Evolutionary conservation across 257 asterid genomes (phyloP), one percentile per base, ranked within the genome.

Genomic region (Scutellaria minor): DNA sequence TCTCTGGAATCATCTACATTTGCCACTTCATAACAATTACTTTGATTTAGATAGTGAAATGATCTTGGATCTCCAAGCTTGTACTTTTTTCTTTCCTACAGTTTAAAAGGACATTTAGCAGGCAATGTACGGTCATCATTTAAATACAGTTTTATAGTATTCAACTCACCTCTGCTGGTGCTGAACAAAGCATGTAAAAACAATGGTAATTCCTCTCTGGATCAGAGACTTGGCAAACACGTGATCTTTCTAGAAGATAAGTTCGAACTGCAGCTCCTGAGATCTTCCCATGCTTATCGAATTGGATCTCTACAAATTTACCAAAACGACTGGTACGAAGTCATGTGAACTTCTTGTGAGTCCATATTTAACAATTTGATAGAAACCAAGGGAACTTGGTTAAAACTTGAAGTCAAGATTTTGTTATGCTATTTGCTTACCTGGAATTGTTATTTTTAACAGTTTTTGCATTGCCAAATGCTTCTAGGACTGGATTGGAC

Each of bases 251-350:
- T 1, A 94, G 91, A 27, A 94, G 91, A 72, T 94, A 94, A 10
- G 98, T 94, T 79, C 97, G 80, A 20, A 94, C 91, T 52, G 98
- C 98, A 20, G 98, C 98, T 76, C 98, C 98, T 24, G 98, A 94
- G 76, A 94, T 94, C 88, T 88, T 94, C 72, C 93, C 96, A 59
- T 84, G 88, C 76, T 77, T 91, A 81, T 94, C 98, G 55, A 94
- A 94, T 78, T 91, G 98, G 52, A 94, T 89, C 72, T 94, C 98
- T 78, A 94, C 98, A 77, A 94, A 94, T 84, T 94, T 94, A 69
- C 98, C 98, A 77, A 94, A 94, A 68, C 97, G 97, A 86, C 98
- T 93, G 97, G 90, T 75, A 68, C 79, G 18, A 64, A 83, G 83
- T 78, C 89, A 78, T 58, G 75, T 71, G 66, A 80, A 72, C 75